phyloP scores from a whole-genome alignment of 306 rosid species.

The Prunus salicina region DNA sequence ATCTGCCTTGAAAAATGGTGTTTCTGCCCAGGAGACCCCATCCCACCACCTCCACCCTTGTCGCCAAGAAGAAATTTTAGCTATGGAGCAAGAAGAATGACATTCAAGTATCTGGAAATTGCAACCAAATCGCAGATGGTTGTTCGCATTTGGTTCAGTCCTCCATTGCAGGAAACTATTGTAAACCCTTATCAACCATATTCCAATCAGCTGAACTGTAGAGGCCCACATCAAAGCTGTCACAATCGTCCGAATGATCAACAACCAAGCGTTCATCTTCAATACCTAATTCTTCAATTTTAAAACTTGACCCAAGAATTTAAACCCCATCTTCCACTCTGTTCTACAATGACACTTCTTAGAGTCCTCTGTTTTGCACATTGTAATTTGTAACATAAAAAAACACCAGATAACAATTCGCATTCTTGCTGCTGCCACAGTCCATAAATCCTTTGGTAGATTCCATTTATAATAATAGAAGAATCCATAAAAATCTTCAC shows the following conservation, averaged over 20 bases:
- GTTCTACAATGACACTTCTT: conserved; percentile 39
- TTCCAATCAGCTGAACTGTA: conserved; percentile 63
- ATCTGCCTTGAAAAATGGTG: too few relatives aligned
- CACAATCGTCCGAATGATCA: conserved; percentile 63
- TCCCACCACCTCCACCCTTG: conserved; percentile 38
- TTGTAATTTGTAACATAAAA: conserved; percentile 18
- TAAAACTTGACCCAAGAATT: conserved; percentile 46
- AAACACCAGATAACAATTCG: neutral
- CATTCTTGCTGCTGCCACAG: too few relatives aligned
- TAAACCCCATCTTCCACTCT: conserved; percentile 59
- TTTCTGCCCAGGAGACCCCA: too few relatives aligned
- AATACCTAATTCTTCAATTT: conserved; percentile 54
- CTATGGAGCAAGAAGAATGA: conserved; percentile 83
- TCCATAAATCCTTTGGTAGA: too few relatives aligned
- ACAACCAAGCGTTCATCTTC: conserved; percentile 47
- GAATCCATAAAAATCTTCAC: too few relatives aligned
- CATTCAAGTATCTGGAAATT: conserved; percentile 77
- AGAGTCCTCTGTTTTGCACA: conserved; percentile 37
- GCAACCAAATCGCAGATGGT: conserved; percentile 98
- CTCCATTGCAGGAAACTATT: conserved; percentile 96
- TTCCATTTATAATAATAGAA: too few relatives aligned
- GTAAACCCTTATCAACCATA: conserved; percentile 66
- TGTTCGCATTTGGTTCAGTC: conserved; percentile 97
- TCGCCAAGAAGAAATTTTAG: conserved; percentile 84
- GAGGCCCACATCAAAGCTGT: conserved; percentile 70